Percentiles rank a stretch among this genome's conserved stretches.
Conservation (phyloP, 2,329 filamentous ascomycete species). For the Penicillium sp. region DNA sequence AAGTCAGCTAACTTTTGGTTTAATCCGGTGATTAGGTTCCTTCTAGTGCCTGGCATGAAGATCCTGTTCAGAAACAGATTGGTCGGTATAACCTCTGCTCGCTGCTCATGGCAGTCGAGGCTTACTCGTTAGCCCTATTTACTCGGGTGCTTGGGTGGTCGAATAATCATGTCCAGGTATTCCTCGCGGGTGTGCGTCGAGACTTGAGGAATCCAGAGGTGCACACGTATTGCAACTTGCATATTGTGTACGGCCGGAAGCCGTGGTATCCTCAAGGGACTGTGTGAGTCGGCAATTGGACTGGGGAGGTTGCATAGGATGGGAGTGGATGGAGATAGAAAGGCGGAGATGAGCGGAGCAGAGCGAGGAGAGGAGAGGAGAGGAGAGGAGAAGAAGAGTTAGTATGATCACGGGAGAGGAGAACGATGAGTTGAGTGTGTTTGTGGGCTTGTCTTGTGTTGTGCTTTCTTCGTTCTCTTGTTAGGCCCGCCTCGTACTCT, state of each 20-base stretch:
- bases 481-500: too few relatives aligned
- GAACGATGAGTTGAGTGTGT: too few relatives aligned
- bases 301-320: neutral
- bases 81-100: conserved; percentile 36
- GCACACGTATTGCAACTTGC: conserved; percentile 42
- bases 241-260: conserved; percentile 37
- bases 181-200: conserved; percentile 42
- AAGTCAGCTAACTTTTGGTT: neutral
- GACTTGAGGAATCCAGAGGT: conserved; percentile 43
- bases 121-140: conserved; percentile 36
- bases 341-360: neutral
- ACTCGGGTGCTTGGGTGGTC: conserved; percentile 42
- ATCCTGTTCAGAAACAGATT: conserved; percentile 51
- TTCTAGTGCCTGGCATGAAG: conserved; percentile 54
- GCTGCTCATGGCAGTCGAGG: conserved; percentile 35
- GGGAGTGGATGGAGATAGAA: neutral
- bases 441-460: neutral
- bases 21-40: conserved; percentile 43
- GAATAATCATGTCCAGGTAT: conserved; percentile 42
- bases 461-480: neutral
- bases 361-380: neutral
- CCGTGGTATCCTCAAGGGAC: conserved; percentile 32
- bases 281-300: conserved; percentile 31
- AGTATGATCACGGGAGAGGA: neutral
- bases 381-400: too few relatives aligned